These are phyloP conservation scores for Penicillium sp. DNA, from an alignment of 2,329 filamentous ascomycete species.

Conservation along the genomic window DNA sequence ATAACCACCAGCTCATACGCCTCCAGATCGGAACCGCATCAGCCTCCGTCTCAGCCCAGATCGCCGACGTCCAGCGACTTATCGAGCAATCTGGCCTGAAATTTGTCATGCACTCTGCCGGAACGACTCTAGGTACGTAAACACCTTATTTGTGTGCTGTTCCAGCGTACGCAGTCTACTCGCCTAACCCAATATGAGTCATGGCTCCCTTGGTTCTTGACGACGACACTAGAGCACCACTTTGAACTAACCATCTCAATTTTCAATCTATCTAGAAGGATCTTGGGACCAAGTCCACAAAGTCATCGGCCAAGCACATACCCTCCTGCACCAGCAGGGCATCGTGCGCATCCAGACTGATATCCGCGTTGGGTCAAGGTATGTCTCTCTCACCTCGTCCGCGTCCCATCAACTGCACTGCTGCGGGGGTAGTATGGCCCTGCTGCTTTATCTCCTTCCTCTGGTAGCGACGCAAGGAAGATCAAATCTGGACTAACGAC, in stretches of 20 bases:
- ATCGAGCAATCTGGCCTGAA: constrained; percentile 78
- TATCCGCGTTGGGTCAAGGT: constrained; percentile 81
- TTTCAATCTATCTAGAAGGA: constrained; percentile 64
- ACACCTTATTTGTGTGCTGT: not conserved
- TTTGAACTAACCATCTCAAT: not conserved
- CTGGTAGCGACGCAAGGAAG: not conserved
- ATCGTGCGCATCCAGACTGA: constrained; percentile 83
- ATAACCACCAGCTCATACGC: constrained; percentile 3
- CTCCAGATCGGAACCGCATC: constrained; percentile 74
- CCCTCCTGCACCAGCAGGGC: constrained; percentile 73
- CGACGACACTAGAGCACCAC: too few relatives aligned
- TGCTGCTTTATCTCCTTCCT: not conserved
- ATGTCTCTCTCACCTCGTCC: constrained; percentile 29
- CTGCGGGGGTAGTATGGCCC: too few relatives aligned
- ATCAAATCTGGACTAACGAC: constrained; percentile 11
- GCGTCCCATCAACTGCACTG: too few relatives aligned
- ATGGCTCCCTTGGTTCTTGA: too few relatives aligned
- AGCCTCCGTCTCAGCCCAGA: constrained; percentile 75
- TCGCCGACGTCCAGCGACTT: constrained; percentile 85
- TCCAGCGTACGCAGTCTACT: not conserved
- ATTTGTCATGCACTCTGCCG: constrained; percentile 89
- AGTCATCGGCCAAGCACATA: constrained; percentile 83
- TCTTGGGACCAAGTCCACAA: constrained; percentile 86
- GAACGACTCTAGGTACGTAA: constrained; percentile 81
- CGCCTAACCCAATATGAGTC: too few relatives aligned